A percentile compares a stretch with the other conserved stretches of the same genome.
phyloP scores from a whole-genome alignment of 495 filamentous ascomycete genomes.

The Penicillium lagena region DNA sequence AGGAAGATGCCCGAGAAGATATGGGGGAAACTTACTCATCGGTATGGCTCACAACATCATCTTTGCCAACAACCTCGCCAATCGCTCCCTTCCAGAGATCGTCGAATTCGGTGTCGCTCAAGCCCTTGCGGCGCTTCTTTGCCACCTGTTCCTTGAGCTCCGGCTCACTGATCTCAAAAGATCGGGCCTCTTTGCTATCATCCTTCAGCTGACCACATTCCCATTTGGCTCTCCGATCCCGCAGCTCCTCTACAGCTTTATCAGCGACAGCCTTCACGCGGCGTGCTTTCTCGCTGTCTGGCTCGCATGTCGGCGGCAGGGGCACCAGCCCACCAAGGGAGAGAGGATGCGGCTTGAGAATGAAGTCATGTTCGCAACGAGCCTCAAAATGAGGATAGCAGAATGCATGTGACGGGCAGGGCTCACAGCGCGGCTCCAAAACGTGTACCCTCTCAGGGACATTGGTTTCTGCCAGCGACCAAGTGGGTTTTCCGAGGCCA shows the following conservation, averaged over 20 bases:
- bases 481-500: slow-evolving; percentile 67
- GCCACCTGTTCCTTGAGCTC: slow-evolving; percentile 69
- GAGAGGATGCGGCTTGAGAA: slow-evolving; percentile 78
- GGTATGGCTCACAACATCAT: slow-evolving; percentile 67
- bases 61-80: slow-evolving; percentile 72
- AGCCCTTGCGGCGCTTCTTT: slow-evolving; percentile 66
- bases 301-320: slow-evolving; percentile 86
- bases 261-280: slow-evolving; percentile 82
- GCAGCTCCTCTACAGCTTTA: slow-evolving; percentile 78
- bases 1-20: slow-evolving; percentile 6
- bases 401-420: slow-evolving; percentile 84
- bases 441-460: slow-evolving; percentile 62
- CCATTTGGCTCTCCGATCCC: slow-evolving; percentile 78
- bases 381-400: slow-evolving; percentile 74
- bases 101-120: slow-evolving; percentile 85
- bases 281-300: slow-evolving; percentile 87
- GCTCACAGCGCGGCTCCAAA: slow-evolving; percentile 78
- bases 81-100: slow-evolving; percentile 84
- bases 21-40: slow-evolving; percentile 65
- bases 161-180: slow-evolving; percentile 63
- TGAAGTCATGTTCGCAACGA: slow-evolving; percentile 78
- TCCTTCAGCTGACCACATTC: slow-evolving; percentile 79
- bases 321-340: slow-evolving; percentile 76
- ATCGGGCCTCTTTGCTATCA: slow-evolving; percentile 49
- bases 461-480: slow-evolving; percentile 43